Percentiles rank a stretch among this genome's conserved stretches.
Evolutionary conservation across 2,329 filamentous ascomycete genomes (phyloP).

Genomic region (Penicillium janthinellum): DNA sequence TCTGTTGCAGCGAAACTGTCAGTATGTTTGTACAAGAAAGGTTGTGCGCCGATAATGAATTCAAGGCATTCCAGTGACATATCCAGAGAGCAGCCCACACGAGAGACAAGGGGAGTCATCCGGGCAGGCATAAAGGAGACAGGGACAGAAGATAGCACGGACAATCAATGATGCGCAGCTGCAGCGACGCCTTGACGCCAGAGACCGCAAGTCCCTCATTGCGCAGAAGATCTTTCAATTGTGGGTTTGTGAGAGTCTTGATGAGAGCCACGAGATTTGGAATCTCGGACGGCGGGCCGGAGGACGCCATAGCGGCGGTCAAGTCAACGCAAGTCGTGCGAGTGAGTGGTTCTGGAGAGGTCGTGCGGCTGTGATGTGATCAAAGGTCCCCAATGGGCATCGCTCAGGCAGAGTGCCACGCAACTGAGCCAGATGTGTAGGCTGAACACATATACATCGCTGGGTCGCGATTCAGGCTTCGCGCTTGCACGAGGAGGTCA

Average conservation of each 20-base stretch:
- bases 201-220: constrained; percentile 73
- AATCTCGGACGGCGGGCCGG: constrained; percentile 45
- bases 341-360: neutral
- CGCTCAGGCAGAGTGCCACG: constrained; percentile 27
- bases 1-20: constrained; percentile 15
- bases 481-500: neutral
- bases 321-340: neutral
- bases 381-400: constrained; percentile 8
- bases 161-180: constrained; percentile 77
- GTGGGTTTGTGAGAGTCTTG: constrained; percentile 61
- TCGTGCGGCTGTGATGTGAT: constrained; percentile 5
- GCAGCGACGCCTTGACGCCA: constrained; percentile 82
- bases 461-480: constrained; percentile 8
- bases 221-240: constrained; percentile 76
- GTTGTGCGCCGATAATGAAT: neutral
- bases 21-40: neutral
- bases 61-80: neutral
- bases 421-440: constrained; percentile 21
- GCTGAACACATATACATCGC: constrained; percentile 35
- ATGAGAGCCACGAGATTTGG: constrained; percentile 47
- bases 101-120: neutral
- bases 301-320: constrained; percentile 37
- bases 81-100: neutral
- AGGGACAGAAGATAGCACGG: constrained; percentile 45
- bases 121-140: neutral